A percentile compares a stretch with the other conserved stretches of the same genome.
Conservation (phyloP, 106 monocot species). For the Alisma plantagoaquatica region DNA sequence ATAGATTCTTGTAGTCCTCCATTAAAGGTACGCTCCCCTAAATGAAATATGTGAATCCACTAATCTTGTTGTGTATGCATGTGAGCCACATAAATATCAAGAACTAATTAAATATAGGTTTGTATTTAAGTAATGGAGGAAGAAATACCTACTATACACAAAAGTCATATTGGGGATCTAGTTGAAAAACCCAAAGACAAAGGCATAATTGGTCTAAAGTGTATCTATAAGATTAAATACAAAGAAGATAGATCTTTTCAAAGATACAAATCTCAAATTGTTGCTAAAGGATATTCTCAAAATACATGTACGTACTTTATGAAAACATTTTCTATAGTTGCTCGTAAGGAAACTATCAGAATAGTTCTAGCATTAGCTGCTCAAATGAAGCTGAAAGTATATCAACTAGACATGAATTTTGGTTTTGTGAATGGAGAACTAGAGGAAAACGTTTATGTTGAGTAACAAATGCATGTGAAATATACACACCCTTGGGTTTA, state of each 20-base stretch:
- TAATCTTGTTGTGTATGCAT: neutral
- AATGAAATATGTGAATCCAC: neutral
- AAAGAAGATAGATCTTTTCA: neutral
- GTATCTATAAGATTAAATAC: neutral
- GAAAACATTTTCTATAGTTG: neutral
- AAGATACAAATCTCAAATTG: neutral
- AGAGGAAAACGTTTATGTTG: neutral
- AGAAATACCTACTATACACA: neutral
- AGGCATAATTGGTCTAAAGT: neutral
- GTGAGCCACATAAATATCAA: too few species aligned
- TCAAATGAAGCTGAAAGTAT: too few species aligned
- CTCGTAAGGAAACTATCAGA: too few species aligned
- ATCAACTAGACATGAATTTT: neutral
- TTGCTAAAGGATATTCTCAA: neutral
- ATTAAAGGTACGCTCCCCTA: neutral
- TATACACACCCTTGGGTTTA: neutral
- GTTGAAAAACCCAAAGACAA: neutral
- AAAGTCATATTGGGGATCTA: neutral
- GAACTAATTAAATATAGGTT: neutral
- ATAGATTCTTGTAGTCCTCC: neutral
- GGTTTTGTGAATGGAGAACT: neutral
- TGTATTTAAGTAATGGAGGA: neutral
- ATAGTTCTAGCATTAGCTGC: too few species aligned
- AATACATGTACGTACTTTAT: neutral
- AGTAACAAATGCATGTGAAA: too few species aligned